Conservation (phyloP, 2,329 filamentous ascomycete genomes). For the Cladophialophora immunda region DNA sequence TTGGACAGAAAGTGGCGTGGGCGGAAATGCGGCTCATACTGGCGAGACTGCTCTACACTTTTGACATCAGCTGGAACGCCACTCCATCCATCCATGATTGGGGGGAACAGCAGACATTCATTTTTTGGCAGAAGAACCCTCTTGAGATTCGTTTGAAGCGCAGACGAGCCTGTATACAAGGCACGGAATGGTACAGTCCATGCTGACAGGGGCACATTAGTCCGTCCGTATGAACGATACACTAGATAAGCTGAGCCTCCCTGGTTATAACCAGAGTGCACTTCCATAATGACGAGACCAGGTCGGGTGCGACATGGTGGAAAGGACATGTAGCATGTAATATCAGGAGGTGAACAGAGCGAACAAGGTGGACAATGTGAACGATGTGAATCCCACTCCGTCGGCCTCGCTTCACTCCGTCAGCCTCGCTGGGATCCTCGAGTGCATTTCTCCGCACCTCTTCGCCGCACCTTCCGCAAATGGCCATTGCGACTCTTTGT, state of each 20-base stretch:
- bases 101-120: constrained; percentile 27
- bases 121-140: constrained; percentile 30
- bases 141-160: constrained; percentile 17
- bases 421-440: too few species aligned
- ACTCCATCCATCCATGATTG: constrained; percentile 14
- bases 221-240: not conserved
- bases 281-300: not conserved
- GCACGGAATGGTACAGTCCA: not conserved
- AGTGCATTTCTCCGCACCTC: not conserved
- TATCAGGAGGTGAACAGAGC: too few species aligned
- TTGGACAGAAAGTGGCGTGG: constrained; percentile 54
- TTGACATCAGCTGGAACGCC: constrained; percentile 50
- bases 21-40: constrained; percentile 62
- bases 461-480: constrained; percentile 1
- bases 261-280: not conserved
- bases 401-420: too few species aligned
- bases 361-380: too few species aligned
- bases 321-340: not conserved
- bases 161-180: not conserved
- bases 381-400: too few species aligned
- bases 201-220: not conserved
- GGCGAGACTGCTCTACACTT: constrained; percentile 58
- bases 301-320: not conserved
- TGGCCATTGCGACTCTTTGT: not conserved
- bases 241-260: not conserved